phyloP scores from a whole-genome alignment of 495 filamentous ascomycete genomes.

The Bacidia rubella region DNA sequence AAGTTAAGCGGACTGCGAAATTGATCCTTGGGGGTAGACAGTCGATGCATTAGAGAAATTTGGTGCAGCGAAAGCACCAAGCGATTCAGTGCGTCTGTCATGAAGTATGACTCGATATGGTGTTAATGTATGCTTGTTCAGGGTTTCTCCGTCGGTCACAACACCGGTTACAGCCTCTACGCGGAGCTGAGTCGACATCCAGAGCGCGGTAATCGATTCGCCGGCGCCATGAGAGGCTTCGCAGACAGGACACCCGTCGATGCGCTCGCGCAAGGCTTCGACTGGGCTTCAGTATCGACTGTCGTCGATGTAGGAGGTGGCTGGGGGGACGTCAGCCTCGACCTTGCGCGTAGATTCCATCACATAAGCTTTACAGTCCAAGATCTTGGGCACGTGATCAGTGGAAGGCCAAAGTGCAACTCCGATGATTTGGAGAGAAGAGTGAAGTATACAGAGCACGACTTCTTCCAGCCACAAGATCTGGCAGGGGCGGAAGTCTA shows the following conservation, averaged over 20 bases:
- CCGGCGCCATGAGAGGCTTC: constrained; percentile 32
- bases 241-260: background rate
- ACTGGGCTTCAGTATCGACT: constrained; percentile 11
- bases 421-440: constrained; percentile 24
- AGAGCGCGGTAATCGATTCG: constrained; percentile 34
- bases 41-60: background rate
- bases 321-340: constrained; percentile 19
- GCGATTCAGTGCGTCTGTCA: background rate
- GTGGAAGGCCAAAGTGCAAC: constrained; percentile 17
- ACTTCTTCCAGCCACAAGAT: constrained; percentile 40
- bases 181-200: constrained; percentile 28
- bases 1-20: background rate
- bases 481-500: constrained; percentile 34
- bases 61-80: background rate
- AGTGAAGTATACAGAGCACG: constrained; percentile 33
- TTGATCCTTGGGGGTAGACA: background rate
- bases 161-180: constrained; percentile 31
- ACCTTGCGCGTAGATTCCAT: constrained; percentile 18
- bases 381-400: constrained; percentile 36
- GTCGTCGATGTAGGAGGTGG: constrained; percentile 25
- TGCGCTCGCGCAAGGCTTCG: background rate
- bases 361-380: constrained; percentile 35
- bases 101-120: background rate
- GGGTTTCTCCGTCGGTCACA: constrained; percentile 36
- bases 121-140: constrained; percentile 5